A percentile compares a stretch with the other conserved stretches of the same genome.
Evolutionary conservation across 306 rosid genomes (phyloP).

Genomic region (Mucuna pruriens): DNA sequence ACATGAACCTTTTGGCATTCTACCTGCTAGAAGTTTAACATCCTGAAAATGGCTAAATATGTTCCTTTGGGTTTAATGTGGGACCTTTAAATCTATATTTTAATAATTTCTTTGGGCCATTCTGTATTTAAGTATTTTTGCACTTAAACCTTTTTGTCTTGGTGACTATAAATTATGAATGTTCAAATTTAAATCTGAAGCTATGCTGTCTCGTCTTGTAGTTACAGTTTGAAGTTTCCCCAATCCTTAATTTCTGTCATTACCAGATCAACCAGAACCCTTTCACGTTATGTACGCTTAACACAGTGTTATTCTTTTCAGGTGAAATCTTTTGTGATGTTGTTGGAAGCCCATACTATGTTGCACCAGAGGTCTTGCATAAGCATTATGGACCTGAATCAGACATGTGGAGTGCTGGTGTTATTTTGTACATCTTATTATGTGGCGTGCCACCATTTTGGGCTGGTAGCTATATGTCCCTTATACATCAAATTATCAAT

Average conservation of each 20-base stretch:
- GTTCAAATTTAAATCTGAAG: neutral
- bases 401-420: slow-evolving; percentile 75
- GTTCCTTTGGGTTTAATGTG: neutral
- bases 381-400: slow-evolving; percentile 67
- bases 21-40: neutral
- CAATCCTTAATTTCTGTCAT: slow-evolving; percentile 8
- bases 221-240: slow-evolving; percentile 12
- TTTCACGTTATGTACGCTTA: slow-evolving; percentile 14
- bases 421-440: slow-evolving; percentile 62
- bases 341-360: slow-evolving; percentile 71
- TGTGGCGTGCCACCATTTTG: slow-evolving; percentile 70
- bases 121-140: neutral
- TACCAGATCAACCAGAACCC: neutral
- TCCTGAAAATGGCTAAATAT: neutral
- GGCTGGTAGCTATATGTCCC: slow-evolving; percentile 53
- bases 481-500: slow-evolving; percentile 5
- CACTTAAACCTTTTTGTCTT: neutral
- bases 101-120: neutral
- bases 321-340: slow-evolving; percentile 60
- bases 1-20: slow-evolving; percentile 2
- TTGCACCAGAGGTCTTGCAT: slow-evolving; percentile 68
- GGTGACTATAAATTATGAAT: slow-evolving; percentile 21
- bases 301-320: slow-evolving; percentile 41
- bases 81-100: neutral
- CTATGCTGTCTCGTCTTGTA: slow-evolving; percentile 5